Evolutionary conservation across 2,329 filamentous ascomycete species (phyloP).

Genomic region (Calonectria multiphialidica): DNA sequence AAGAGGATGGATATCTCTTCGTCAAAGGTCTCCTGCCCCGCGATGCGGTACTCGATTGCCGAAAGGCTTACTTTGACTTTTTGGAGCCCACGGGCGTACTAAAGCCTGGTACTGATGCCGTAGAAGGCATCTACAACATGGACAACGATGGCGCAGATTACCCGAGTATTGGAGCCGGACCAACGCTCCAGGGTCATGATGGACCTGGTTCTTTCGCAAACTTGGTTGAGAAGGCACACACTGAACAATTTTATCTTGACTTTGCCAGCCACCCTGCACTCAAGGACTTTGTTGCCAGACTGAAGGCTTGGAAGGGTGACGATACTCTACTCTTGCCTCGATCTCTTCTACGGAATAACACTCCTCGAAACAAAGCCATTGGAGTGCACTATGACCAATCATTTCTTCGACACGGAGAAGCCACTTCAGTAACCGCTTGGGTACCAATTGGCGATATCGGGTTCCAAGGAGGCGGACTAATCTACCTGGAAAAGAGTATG

Average conservation of each 20-base stretch:
- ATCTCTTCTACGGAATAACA: conserved; percentile 65
- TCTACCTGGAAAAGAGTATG: conserved; percentile 29
- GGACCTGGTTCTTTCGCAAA: conserved; percentile 22
- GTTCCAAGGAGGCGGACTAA: conserved; percentile 23
- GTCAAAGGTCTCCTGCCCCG: conserved; percentile 25
- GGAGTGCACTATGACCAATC: conserved; percentile 73
- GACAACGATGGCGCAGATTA: conserved; percentile 18
- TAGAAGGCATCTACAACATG: conserved; percentile 24
- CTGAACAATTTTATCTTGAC: conserved; percentile 22
- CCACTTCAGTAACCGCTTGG: conserved; percentile 68
- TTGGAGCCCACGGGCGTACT: conserved; percentile 18
- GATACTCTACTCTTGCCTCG: conserved; percentile 20
- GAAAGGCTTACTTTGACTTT: conserved; percentile 26
- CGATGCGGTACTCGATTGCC: conserved; percentile 18
- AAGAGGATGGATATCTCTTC: conserved; percentile 8
- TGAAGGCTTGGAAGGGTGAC: conserved; percentile 23
- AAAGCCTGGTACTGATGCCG: not conserved
- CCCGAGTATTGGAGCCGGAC: conserved; percentile 24
- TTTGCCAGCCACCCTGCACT: conserved; percentile 19
- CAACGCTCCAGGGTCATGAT: not conserved
- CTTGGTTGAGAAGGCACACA: conserved; percentile 28
- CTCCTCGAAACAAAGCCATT: conserved; percentile 67
- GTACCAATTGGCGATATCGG: conserved; percentile 64
- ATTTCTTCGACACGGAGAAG: conserved; percentile 66
- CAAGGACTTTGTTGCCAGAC: conserved; percentile 9